A percentile compares a stretch with the other conserved stretches of the same genome.
Evolutionary conservation across 2,329 filamentous ascomycete genomes (phyloP).

Genomic region (Neopestalotiopsis rosae): DNA sequence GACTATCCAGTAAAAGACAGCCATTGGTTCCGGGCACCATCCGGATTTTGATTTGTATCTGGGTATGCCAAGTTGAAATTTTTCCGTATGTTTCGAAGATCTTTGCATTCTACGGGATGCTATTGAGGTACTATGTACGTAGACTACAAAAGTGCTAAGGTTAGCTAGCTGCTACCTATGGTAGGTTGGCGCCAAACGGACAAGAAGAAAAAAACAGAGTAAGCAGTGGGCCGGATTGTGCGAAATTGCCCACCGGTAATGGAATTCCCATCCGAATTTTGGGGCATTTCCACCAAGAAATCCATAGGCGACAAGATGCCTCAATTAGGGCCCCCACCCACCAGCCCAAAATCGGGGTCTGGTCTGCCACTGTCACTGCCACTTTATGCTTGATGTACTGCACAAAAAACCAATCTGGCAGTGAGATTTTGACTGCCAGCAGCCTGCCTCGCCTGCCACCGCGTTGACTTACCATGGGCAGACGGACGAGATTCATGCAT

Average conservation of each 20-base stretch:
- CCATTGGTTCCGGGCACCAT: too few species aligned
- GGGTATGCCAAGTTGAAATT: too few species aligned
- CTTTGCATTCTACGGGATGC: too few species aligned
- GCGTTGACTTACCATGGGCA: not conserved
- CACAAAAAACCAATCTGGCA: not conserved
- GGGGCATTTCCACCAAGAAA: not conserved
- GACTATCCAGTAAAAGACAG: too few species aligned
- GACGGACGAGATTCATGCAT: not conserved
- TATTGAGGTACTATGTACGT: too few species aligned
- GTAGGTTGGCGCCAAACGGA: not conserved
- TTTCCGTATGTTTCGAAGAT: too few species aligned
- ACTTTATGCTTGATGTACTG: not conserved
- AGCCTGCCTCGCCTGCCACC: too few species aligned
- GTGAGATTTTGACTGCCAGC: too few species aligned
- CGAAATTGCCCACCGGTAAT: not conserved
- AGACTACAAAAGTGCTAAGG: too few species aligned
- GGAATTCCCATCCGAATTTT: constrained; percentile 1
- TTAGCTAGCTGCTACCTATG: too few species aligned
- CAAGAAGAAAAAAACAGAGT: not conserved
- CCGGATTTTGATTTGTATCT: too few species aligned
- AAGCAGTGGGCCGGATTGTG: not conserved
- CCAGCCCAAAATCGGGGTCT: not conserved
- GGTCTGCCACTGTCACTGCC: not conserved
- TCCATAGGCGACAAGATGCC: not conserved
- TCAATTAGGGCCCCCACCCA: not conserved